Base-by-base conservation (phyloP, 306 rosid genomes). In the Arachis stenosperma region DNA sequence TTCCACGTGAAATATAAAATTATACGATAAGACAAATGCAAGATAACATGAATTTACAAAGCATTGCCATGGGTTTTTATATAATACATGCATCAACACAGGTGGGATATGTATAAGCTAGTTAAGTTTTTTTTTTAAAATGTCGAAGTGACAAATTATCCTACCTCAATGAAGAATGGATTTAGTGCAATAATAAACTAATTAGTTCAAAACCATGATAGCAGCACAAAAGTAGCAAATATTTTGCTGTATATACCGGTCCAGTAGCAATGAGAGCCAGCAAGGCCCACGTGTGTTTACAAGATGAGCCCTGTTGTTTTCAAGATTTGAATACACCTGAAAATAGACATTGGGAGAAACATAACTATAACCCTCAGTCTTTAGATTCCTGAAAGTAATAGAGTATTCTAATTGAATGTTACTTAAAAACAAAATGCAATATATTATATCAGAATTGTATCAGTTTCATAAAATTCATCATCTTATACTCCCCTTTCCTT, bases 211-310 rank as follows among this genome's bases (percentile, higher is more conserved):
- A 17, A 17, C 17, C 17, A 17, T 46, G 65, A 60, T 0, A 17
- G 17, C 17, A 17, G 17, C 17, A 17, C 17, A 17, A 17, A 17
- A 17, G 17, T 17, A 17, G 17, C 17, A 17, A 17, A 17, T 17
- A 17, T 17, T 17, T 17, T 17, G 17, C 22, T 61, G 51, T 50
- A 68, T 12, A 53, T 84, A 89, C 98, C 93, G 88, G 98, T 51
- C 84, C 90, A 53, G 90, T 96, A 70, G 70, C 91, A 43, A 92
- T 83, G 50, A 92, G 96, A 75, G 94, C 82, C 80, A 83, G 55
- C 87, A 90, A 61, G 48, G 98, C 96, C 96, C 96, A 92, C 65
- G 84, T 7, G 93, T 92, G 61, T 85, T 88, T 40, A 92, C 98
- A 33, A 79, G 83, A 85, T 92, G 98, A 37, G 94, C 61, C 74